Evolutionary conservation across 2,329 filamentous ascomycete species (phyloP), one percentile per base, ranked within the genome.

Genomic region (Parafenestella ontariensis): DNA sequence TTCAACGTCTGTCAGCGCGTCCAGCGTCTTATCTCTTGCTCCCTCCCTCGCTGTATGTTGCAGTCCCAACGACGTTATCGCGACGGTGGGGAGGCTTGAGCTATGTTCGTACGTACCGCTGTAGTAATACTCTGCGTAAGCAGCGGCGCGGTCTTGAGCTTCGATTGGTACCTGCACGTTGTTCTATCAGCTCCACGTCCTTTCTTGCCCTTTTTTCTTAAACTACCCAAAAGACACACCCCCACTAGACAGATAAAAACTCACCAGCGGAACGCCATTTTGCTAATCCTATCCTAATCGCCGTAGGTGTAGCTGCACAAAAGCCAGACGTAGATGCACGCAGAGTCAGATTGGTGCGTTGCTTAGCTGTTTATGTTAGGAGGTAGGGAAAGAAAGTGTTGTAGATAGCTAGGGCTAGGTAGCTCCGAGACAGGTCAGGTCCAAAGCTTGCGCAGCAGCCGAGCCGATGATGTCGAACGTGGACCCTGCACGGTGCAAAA

Each of bases 91-190:
- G 50, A 39, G 6, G 24, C n/a, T 21, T 47, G 31, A 17, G 9
- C 20, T 33, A 24, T 28, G 29, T 17, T 39, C 29, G 41, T n/a
- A 31, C 64, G n/a, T 67, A 87, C 85, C 44, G 91, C 90, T 34
- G 94, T 97, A 52, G 92, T 96, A 68, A 96, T 80, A 74, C 89
- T 91, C 82, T 96, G 92, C 10, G 94, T 98, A 70, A 97, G 86
- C 66, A 98, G 82, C 56, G 94, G 94, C 72, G 90, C 86, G 69
- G 87, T 85, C 66, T 89, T 88, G 74, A 97, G 83, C 77, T 87
- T 90, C 72, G 86, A 83, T 79, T 96, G 92, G 81, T 98, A 98
- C 92, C 93, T 87, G 41, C 55, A 31, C 13, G 41, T 31, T 40
- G 29, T 20, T n/a, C 44, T 26, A 21, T 17, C 18, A 39, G 36